Evolutionary conservation across 495 filamentous ascomycete genomes (phyloP), one percentile per base, ranked within the genome.

Genomic region (Amphirosellinia nigrospora): DNA sequence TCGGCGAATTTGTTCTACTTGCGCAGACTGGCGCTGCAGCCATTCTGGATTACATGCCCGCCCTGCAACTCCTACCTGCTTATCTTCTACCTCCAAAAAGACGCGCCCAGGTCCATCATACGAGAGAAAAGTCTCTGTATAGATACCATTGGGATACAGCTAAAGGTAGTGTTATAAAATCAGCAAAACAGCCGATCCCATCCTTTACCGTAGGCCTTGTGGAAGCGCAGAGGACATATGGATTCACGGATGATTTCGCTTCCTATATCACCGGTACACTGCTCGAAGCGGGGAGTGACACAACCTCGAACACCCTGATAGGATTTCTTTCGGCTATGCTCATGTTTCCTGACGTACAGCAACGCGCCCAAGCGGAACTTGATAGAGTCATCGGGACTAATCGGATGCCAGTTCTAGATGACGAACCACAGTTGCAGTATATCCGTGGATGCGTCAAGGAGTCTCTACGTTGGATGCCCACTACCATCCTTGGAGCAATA

Each of bases 391-490:
- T 73, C 15, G 72, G 73, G 8, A 79, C 79, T 45, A 75, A 85
- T 0, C n/a, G n/a, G n/a, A 70, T 81, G 19, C 87, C 87, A 0
- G 77, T 68, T 58, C 85, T 85, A 69, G 75, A 76, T 7, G 85
- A 88, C 72, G 73, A 80, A 45, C 58, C 67, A 15, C 74, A 79
- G 32, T 71, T 88, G 19, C 85, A 84, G 2, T 89, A 87, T 68
- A 79, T 83, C 15, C 50, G 39, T 58, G 78, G 72, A 5, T 75
- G 83, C 11, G 80, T 84, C 48, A 86, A 87, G 71, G 85, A 88
- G 71, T 79, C 76, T 19, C 74, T 88, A n/a, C 79, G 87, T 43
- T 89, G 87, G 87, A 73, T 82, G 11, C 86, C 87, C 19, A 79
- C 84, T 15, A 80, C 82, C 1, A 80, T 85, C 1, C 74, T 83